phyloP scores from a whole-genome alignment of 805 yeast species.

The Pichia ethanolica region DNA sequence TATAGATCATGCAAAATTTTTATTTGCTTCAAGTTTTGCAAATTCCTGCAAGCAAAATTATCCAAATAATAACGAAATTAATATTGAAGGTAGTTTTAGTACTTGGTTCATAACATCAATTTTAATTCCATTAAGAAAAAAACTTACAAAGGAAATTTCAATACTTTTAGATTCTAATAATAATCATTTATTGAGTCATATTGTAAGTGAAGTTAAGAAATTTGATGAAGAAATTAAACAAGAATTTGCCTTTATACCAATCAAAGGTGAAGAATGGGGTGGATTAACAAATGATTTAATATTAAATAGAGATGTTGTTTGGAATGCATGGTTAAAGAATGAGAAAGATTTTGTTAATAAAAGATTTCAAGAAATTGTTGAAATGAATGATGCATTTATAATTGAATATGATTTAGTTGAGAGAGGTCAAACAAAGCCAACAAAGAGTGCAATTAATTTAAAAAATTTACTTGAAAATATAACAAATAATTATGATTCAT shows the following conservation, averaged over 20 bases:
- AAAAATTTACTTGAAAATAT: conserved; percentile 50
- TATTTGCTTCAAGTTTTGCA: conserved; percentile 18
- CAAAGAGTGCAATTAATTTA: conserved; percentile 53
- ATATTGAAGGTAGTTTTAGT: conserved; percentile 15
- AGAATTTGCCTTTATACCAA: conserved; percentile 28
- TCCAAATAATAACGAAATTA: conserved; percentile 5
- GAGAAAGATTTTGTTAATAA: conserved; percentile 46
- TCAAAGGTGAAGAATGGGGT: conserved; percentile 16
- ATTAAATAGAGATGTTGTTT: conserved; percentile 22
- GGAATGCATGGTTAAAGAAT: conserved; percentile 43
- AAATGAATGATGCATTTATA: conserved; percentile 40
- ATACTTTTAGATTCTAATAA: conserved; percentile 18
- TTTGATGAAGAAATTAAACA: conserved; percentile 47
- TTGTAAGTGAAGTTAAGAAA: conserved; percentile 47
- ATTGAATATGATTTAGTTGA: conserved; percentile 52
- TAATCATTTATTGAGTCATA: conserved; percentile 48
- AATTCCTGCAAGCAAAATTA: neutral
- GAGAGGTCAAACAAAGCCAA: conserved; percentile 44
- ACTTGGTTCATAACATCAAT: conserved; percentile 39
- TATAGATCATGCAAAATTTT: conserved; percentile 22
- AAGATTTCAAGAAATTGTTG: conserved; percentile 46
- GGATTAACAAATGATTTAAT: conserved; percentile 26
- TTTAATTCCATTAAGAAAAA: conserved; percentile 39
- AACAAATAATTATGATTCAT: conserved; percentile 45
- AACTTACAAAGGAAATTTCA: conserved; percentile 26